phyloP scores from a whole-genome alignment of 192 early-diverging fungal species.

The Borealophlyctis nickersoniae region DNA sequence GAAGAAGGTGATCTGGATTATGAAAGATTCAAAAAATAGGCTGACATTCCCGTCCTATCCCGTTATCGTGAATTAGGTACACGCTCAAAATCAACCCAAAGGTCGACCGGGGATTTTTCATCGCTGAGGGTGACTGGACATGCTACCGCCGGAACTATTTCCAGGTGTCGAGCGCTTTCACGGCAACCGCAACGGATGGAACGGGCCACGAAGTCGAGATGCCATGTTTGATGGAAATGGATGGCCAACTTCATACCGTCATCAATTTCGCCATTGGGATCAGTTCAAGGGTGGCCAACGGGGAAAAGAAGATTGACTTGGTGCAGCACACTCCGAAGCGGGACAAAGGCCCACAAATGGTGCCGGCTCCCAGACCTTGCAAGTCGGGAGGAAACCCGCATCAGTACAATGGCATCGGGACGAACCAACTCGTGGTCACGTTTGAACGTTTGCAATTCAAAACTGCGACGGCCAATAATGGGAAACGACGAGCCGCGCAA shows the following conservation, averaged over 20 bases:
- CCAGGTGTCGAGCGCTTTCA: slow-evolving; percentile 77
- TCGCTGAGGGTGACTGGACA: slow-evolving; percentile 89
- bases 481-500: slow-evolving; percentile 90
- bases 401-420: slow-evolving; percentile 19
- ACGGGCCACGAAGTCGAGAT: slow-evolving; percentile 41
- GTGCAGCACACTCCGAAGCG: slow-evolving; percentile 94
- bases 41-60: not conserved
- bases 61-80: slow-evolving; percentile 36
- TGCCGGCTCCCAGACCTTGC: slow-evolving; percentile 37
- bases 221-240: slow-evolving; percentile 67
- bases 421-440: too few species aligned
- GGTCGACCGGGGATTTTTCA: slow-evolving; percentile 93
- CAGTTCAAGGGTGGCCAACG: slow-evolving; percentile 67
- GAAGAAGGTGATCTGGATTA: not conserved
- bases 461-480: slow-evolving; percentile 93
- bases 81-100: slow-evolving; percentile 64
- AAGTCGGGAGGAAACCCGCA: not conserved
- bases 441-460: slow-evolving; percentile 98
- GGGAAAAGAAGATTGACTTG: slow-evolving; percentile 75
- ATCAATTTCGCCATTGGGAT: slow-evolving; percentile 73
- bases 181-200: slow-evolving; percentile 28
- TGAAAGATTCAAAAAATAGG: not conserved
- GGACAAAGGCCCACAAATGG: slow-evolving; percentile 85
- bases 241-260: slow-evolving; percentile 50
- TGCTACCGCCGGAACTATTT: slow-evolving; percentile 98